Base-by-base conservation (phyloP, 176 grass and related monocot genomes). In the Avena eriantha region DNA sequence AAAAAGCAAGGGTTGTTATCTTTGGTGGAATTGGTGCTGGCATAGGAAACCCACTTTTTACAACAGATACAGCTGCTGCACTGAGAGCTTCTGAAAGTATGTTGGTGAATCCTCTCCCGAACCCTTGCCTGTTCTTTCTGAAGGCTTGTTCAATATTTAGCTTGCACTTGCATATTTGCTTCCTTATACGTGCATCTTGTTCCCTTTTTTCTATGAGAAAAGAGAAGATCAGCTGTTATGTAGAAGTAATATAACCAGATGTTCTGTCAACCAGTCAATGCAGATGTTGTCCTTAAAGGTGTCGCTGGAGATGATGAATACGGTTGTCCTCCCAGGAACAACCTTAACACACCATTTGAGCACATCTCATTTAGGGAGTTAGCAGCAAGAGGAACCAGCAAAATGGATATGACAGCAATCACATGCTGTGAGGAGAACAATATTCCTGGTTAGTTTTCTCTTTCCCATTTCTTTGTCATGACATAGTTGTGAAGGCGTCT, bases 351-450 rank as follows among this genome's bases (percentile, higher is more conserved):
- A 33, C 19, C 80, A 29, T 97, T 94, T 92, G 97, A 99, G 76
- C 94, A 97, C 81, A 92, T 99, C 71, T 97, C 97, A 29, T 97
- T 87, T 83, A 91, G 94, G 80, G 94, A 99, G 85, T 85, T 99
- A 55, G 82, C 83, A 80, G 84, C 89, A 72, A 94, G 94, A 93
- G 94, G 85, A 43, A 92, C 85, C 68, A 94, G 89, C 70, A 91
- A 88, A 80, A 92, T 99, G 85, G 94, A 99, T 80, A 93, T 94
- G 88, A 94, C 97, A 57, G 92, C 97, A 71, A 74, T 99, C 87
- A 96, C 92, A 21, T 93, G 93, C 49, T 99, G 97, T n/a, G 92
- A 97, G 86, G 97, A 99, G 75, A 99, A 97, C 84, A 96, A 97
- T 77, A 94, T 97, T 87, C 97, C 97, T 64, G 97, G 97, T 99